Evolutionary conservation across 2,329 filamentous ascomycete species (phyloP).

Genomic region (Rachicladosporium sp.): DNA sequence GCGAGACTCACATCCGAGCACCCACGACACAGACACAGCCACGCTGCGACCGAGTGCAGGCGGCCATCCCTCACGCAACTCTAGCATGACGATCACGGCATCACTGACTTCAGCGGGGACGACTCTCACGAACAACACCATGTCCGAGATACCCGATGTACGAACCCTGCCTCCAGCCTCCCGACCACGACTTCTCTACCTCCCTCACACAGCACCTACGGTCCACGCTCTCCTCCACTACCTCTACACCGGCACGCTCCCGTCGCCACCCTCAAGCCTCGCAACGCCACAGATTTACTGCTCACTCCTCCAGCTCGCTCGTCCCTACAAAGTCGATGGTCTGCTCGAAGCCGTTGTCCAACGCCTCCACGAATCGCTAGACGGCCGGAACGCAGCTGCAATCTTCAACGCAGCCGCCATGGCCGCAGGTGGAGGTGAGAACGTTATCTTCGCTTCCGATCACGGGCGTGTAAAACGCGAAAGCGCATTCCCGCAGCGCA

Average conservation of each 20-base stretch:
- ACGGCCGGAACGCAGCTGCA: constrained; percentile 86
- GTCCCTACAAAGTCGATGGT: constrained; percentile 87
- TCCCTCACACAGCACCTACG: constrained; percentile 84
- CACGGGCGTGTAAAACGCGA: constrained; percentile 9
- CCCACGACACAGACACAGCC: constrained; percentile 57
- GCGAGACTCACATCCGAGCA: constrained; percentile 52
- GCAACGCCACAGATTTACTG: constrained; percentile 94
- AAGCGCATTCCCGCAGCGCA: constrained; percentile 27
- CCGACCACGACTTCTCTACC: constrained; percentile 74
- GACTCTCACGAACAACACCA: constrained; percentile 35
- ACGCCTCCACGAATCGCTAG: constrained; percentile 74
- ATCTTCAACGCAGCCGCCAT: constrained; percentile 98
- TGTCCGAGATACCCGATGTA: constrained; percentile 38
- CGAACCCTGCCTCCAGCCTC: constrained; percentile 43
- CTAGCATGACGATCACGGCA: constrained; percentile 71
- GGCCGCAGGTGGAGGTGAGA: constrained; percentile 85
- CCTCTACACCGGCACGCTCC: constrained; percentile 83
- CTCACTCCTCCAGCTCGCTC: constrained; percentile 82
- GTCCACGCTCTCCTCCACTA: constrained; percentile 84
- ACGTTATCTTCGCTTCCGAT: constrained; percentile 53
- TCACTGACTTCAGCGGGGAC: constrained; percentile 27
- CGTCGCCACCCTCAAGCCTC: constrained; percentile 59
- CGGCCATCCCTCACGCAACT: constrained; percentile 54
- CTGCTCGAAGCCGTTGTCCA: constrained; percentile 87
- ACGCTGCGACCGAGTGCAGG: constrained; percentile 53